These are phyloP conservation scores for Gossypium gossypioides DNA, from an alignment of 441 rosid genomes.

Conservation along the genomic window DNA sequence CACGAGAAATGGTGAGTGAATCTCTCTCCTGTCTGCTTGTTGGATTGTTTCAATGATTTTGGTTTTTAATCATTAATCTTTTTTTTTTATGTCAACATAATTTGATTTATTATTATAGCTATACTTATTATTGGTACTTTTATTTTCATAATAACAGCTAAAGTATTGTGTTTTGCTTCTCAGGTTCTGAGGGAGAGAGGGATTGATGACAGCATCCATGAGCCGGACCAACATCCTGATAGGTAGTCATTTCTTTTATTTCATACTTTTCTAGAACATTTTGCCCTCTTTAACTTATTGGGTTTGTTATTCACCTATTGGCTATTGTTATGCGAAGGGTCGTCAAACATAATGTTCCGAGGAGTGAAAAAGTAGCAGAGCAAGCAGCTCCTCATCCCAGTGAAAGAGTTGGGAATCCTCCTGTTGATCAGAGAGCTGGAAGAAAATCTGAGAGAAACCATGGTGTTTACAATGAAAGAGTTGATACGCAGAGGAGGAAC, in stretches of 20 bases:
- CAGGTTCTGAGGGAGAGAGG: conserved; percentile 77
- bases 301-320: neutral
- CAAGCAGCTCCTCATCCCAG: conserved; percentile 23
- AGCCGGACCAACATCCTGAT: conserved; percentile 36
- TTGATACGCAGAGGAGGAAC: conserved; percentile 44
- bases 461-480: conserved; percentile 30
- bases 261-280: neutral
- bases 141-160: neutral
- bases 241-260: conserved; percentile 27
- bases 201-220: conserved; percentile 37
- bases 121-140: neutral
- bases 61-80: neutral
- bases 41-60: conserved; percentile 6
- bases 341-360: conserved; percentile 25
- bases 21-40: conserved; percentile 13
- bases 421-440: conserved; percentile 36
- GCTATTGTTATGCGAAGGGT: conserved; percentile 28
- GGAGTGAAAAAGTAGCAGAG: conserved; percentile 40
- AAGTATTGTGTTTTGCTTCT: conserved; percentile 12
- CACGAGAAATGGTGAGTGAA: conserved; percentile 63
- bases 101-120: neutral
- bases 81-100: neutral
- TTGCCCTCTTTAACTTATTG: neutral
- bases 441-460: conserved; percentile 47
- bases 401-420: conserved; percentile 33